Evolutionary conservation across 805 yeast species (phyloP).

Genomic region (Candida cerambycidarum): DNA sequence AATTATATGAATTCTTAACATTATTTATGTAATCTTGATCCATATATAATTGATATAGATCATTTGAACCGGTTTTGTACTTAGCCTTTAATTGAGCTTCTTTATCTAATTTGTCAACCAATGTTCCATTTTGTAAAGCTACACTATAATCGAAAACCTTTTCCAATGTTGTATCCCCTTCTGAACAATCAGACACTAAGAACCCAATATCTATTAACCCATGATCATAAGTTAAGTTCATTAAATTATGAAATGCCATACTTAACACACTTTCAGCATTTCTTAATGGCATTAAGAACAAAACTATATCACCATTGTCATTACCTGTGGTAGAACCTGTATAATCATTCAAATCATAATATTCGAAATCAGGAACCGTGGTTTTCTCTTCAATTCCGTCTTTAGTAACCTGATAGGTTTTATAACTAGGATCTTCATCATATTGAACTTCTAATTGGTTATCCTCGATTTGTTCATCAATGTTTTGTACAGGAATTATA

Average conservation of each 20-base stretch:
- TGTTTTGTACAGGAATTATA: constrained; percentile 3
- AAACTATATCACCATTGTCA: constrained; percentile 57
- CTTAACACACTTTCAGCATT: constrained; percentile 78
- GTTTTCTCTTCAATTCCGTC: constrained; percentile 17
- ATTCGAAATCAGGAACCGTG: constrained; percentile 41
- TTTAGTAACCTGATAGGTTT: constrained; percentile 18
- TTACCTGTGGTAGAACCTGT: constrained; percentile 53
- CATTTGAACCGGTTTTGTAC: constrained; percentile 50
- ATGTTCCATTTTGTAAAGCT: constrained; percentile 69
- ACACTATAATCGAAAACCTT: constrained; percentile 63
- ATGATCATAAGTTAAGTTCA: constrained; percentile 86
- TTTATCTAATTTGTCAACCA: constrained; percentile 47
- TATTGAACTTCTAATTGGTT: constrained; percentile 15
- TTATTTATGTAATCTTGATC: constrained; percentile 56
- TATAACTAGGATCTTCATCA: constrained; percentile 16
- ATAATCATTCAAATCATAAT: constrained; percentile 60
- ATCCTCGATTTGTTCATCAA: constrained; percentile 16
- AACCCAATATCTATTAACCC: constrained; percentile 76
- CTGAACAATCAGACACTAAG: constrained; percentile 76
- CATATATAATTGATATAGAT: constrained; percentile 70
- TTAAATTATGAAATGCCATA: constrained; percentile 78
- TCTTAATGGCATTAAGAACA: constrained; percentile 73
- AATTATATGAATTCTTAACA: constrained; percentile 59
- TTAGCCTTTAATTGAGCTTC: constrained; percentile 33
- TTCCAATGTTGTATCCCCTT: constrained; percentile 64